A percentile compares a stretch with the other conserved stretches of the same genome.
phyloP scores from a whole-genome alignment of 257 asterid genomes.

The Ligustrum vulgare region DNA sequence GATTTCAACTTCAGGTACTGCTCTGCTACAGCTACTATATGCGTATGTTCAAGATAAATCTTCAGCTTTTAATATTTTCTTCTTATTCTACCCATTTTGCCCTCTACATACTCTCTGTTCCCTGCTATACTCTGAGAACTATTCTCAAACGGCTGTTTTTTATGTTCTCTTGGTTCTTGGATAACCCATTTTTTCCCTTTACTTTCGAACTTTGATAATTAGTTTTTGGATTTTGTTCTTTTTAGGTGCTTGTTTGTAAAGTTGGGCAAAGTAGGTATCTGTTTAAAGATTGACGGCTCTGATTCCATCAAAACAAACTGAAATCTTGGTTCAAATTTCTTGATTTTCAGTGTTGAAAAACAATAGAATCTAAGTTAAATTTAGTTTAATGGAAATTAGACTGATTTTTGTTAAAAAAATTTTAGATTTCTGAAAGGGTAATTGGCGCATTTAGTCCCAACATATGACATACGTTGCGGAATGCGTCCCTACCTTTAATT shows the following conservation, averaged over 20 bases:
- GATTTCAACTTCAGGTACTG: conserved; percentile 38
- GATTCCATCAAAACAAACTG: conserved; percentile 9
- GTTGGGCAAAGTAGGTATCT: neutral
- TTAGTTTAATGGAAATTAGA: neutral
- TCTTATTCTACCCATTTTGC: neutral
- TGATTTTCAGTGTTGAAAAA: conserved; percentile 11
- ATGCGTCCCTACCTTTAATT: too few species aligned
- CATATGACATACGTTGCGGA: too few species aligned
- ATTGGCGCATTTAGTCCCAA: too few species aligned
- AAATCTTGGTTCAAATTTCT: conserved; percentile 27
- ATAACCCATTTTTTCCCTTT: neutral
- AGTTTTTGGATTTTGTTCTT: conserved; percentile 7
- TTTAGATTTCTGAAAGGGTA: conserved; percentile 20
- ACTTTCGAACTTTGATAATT: conserved; percentile 9
- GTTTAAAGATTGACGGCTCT: neutral
- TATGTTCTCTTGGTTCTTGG: neutral
- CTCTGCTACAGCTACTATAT: conserved; percentile 30
- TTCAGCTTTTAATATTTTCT: neutral
- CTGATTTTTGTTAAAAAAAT: neutral
- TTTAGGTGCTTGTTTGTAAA: conserved; percentile 12
- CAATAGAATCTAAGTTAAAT: conserved; percentile 3
- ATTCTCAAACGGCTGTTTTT: neutral
- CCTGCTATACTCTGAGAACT: neutral
- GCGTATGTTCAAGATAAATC: neutral
- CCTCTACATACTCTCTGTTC: neutral